Evolutionary conservation across 2,329 filamentous ascomycete species (phyloP), one percentile per base, ranked within the genome.

Genomic region (Clonostachys rhizophaga): DNA sequence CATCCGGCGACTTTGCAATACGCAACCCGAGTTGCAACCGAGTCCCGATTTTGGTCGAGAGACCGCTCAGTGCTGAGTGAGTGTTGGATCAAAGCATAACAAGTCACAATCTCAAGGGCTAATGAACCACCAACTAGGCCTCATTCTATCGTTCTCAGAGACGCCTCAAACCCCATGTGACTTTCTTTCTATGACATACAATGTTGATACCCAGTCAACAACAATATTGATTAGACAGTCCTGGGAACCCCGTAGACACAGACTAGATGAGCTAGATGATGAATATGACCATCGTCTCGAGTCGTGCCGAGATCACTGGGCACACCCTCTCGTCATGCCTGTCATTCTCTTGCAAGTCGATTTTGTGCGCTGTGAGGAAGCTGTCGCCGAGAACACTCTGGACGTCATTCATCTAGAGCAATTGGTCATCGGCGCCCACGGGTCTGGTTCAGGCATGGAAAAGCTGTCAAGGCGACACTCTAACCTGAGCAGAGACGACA

Each of bases 301-400:
- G 50, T 68, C 69, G 5, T 72, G 69, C 51, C 64, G 63, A 36
- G 57, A 62, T 3, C 69, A 72, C 42, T 74, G 71, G 71, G 65
- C 69, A 5, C 71, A 74, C 47, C 71, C 71, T 2, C 60, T 74
- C 7, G 65, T 74, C 46, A 66, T 67, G 24, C 68, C 71, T 1
- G 69, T 73, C 6, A 67, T 74, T 11, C 56, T 74, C n/a, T 59
- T 74, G 0, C 71, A 74, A 48, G 70, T 74, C 10, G 70, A 74
- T 43, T 65, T 72, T 35, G 63, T 69, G 52, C 66, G 68, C 37
- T 71, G 69, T 4, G 70, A 74, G 45, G 66, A 71, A 47, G 68
- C 68, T 13, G 67, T 74, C 20, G 62, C 64, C 10, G 65, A 70
- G 35, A 74, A 72, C 54, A 69, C 70, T 45, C 57, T 60, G 45